Evolutionary conservation across 2,329 filamentous ascomycete species (phyloP).

Genomic region (Alternaria sp.): DNA sequence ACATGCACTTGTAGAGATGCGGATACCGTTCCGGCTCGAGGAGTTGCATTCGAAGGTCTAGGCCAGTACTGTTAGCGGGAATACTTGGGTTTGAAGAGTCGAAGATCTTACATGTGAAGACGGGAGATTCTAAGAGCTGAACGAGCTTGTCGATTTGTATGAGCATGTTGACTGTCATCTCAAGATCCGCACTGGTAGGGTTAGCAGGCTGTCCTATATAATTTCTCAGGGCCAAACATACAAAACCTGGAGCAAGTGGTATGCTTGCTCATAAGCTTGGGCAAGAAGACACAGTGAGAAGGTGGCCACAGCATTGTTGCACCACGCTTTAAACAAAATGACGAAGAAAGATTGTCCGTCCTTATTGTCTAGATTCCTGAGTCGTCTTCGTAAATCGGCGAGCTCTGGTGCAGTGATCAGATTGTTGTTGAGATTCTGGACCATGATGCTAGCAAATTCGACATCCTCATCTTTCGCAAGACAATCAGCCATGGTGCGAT

Average conservation of each 20-base stretch:
- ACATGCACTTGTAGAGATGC: slow-evolving; percentile 96
- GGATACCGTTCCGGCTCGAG: slow-evolving; percentile 95
- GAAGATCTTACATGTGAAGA: slow-evolving; percentile 83
- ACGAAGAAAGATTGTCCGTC: slow-evolving; percentile 97
- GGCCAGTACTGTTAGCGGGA: background rate
- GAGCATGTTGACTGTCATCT: slow-evolving; percentile 98
- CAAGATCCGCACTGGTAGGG: slow-evolving; percentile 80
- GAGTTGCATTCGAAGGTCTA: slow-evolving; percentile 91
- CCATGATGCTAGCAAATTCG: slow-evolving; percentile 99
- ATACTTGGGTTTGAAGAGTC: slow-evolving; percentile 18
- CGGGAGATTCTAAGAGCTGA: slow-evolving; percentile 93
- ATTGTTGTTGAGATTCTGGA: slow-evolving; percentile 99
- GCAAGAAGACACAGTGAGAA: slow-evolving; percentile 95
- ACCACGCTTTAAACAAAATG: slow-evolving; percentile 94
- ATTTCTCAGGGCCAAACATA: slow-evolving; percentile 54
- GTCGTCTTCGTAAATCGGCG: slow-evolving; percentile 84
- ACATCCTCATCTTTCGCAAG: slow-evolving; percentile 98
- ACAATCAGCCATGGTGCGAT: slow-evolving; percentile 92
- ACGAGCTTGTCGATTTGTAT: slow-evolving; percentile 99
- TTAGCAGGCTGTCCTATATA: slow-evolving; percentile 28
- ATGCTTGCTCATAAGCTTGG: slow-evolving; percentile 97
- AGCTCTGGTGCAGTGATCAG: slow-evolving; percentile 96
- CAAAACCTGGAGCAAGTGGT: slow-evolving; percentile 96
- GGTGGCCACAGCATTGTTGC: slow-evolving; percentile 96
- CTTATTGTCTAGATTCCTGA: slow-evolving; percentile 90